Base-by-base conservation (phyloP, 1,139 yeast genomes). In the Tardiomyces blankii region DNA sequence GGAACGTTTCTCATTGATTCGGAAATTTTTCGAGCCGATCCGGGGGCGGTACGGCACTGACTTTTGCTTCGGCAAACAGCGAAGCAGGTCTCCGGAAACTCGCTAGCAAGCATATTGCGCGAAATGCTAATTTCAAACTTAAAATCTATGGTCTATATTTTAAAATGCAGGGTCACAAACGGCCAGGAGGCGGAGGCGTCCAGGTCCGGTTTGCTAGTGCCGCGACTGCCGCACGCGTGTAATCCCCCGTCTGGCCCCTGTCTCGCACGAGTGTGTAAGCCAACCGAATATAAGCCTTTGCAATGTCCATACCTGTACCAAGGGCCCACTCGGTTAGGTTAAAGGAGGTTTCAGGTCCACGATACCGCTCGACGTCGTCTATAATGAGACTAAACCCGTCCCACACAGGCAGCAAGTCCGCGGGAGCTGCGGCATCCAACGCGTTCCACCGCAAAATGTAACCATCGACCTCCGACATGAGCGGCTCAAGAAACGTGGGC, bases 311-410 rank as follows among this genome's bases (percentile, higher is more conserved):
- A 5, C 35, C 35, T 5, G 35, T 30, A 11, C 11, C 11, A 14
- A 30, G 9, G 5, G 35, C 35, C 35, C 35, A 30, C 7, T 47
- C 46, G 6, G 59, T 48, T 27, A 64, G 42, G 18, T 61, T 54
- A 48, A 60, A 62, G 9, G 48, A 35, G 2, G 60, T 54, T 1
- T 39, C 52, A 9, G 51, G 42, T 1, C 86, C 95, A 3, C 80
- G 75, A 57, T 73, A 83, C 38, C 79, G 67, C 60, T 87, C 95
- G n/a, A 87, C 67, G 57, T 88, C 96, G 57, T 88, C 85, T 39
- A 88, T 66, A 43, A 87, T 62, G 40, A 87, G 61, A 1, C 95
- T 82, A 47, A 73, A 73, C 0, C 81, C 80, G 32, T 63, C 59
- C 63, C 64, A 65, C 32, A 30, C 27, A 12, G 35, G 35, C 16